These are phyloP conservation scores for Artemisia annua DNA, from an alignment of 129 eudicot species.

Conservation along the genomic window DNA sequence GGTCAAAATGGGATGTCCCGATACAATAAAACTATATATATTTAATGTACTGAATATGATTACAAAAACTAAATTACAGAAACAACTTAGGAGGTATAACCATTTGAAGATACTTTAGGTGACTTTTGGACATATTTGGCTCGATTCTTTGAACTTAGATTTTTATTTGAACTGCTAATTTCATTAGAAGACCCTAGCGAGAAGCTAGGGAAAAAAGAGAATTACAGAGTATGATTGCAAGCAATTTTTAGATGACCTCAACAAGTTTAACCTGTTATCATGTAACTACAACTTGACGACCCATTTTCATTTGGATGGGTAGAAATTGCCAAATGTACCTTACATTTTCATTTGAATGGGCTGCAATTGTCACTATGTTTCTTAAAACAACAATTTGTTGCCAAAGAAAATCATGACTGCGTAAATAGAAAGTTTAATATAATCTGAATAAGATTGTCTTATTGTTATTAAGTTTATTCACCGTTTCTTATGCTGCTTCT, in stretches of 20 bases:
- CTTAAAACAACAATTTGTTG: neutral
- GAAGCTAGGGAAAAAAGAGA: no score
- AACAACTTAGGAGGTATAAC: neutral
- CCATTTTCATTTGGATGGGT: neutral
- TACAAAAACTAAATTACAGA: neutral
- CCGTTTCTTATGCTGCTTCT: neutral
- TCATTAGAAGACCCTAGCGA: no score
- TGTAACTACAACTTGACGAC: neutral
- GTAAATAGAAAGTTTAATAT: neutral
- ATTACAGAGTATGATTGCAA: no score
- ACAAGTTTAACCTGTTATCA: neutral
- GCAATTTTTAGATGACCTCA: no score
- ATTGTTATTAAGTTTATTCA: neutral
- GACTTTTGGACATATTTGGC: neutral
- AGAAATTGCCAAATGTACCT: neutral
- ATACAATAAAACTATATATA: neutral
- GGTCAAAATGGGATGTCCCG: neutral
- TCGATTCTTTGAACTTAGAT: neutral
- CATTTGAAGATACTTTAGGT: neutral
- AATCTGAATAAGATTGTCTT: neutral
- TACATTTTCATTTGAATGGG: neutral
- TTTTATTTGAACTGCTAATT: neutral
- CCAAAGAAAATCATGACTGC: neutral
- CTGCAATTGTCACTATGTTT: neutral
- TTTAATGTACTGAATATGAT: neutral